Evolutionary conservation across 2,329 filamentous ascomycete genomes (phyloP), one percentile per base, ranked within the genome.

Genomic region (Cytospora mali): DNA sequence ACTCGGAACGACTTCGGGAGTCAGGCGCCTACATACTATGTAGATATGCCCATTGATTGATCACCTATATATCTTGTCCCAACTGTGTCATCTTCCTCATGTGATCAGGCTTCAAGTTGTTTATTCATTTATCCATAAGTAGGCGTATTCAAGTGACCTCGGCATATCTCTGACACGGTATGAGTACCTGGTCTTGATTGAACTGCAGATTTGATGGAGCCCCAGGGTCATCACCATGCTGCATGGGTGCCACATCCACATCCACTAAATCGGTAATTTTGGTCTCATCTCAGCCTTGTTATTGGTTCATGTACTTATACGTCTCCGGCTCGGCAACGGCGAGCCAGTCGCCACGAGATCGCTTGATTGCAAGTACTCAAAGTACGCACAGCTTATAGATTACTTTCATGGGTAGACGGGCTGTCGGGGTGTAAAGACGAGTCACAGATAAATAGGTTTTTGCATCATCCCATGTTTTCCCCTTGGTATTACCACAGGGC

Each of bases 191-290:
- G 9, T 23, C 13, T n/a, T 46, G 42, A 33, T 33, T 33, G n/a
- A 54, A 60, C 48, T 39, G 29, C 58, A 54, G 29, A 49, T 52
- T 39, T 51, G 57, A 54, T 60, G 50, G 50, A 54, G 35, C 35
- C 27, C 48, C 48, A 42, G 56, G 56, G 56, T 52, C 56, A 58
- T 52, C 56, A 58, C 48, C 46, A 35, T n/a, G n/a, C n/a, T n/a
- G n/a, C n/a, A n/a, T n/a, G 31, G 13, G 25, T 39, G 50, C 50
- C 58, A 51, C 58, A 58, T 52, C 46, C 31, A 39, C 35, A 46
- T 46, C 58, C 50, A 60, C 50, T 51, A 33, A 39, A 33, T 48
- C 57, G 57, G 57, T 54, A 60, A 60, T 33, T 52, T 60, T 60
- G 58, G 27, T 39, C 31, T 33, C 33, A 31, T 60, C 35, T 29